Evolutionary conservation across 129 eudicot genomes (phyloP).

Genomic region (carrot (Daucus carota)): DH1_v3.0 NC_030384.2:32237001-32237500

Average conservation of each 20-base stretch:
- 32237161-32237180: constrained; percentile 56
- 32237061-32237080: constrained; percentile 60
- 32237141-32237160: constrained; percentile 58
- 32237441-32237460: constrained; percentile 60
- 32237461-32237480: constrained; percentile 43
- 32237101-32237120: constrained; percentile 49
- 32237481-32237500: constrained; percentile 54
- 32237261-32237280: constrained; percentile 48
- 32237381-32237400: constrained; percentile 53
- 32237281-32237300: constrained; percentile 55
- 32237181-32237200: constrained; percentile 53
- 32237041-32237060: constrained; percentile 53
- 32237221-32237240: constrained; percentile 60
- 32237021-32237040: constrained; percentile 41
- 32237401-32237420: constrained; percentile 46
- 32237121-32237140: constrained; percentile 56
- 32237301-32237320: constrained; percentile 62
- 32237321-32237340: constrained; percentile 62
- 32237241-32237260: constrained; percentile 60
- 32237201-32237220: constrained; percentile 48
- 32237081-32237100: constrained; percentile 56
- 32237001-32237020: constrained; percentile 48
- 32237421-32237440: constrained; percentile 50
- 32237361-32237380: constrained; percentile 59
- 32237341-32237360: constrained; percentile 49